phyloP scores from a whole-genome alignment of 345 rosid genomes.

The Lepidium aucheri region DNA sequence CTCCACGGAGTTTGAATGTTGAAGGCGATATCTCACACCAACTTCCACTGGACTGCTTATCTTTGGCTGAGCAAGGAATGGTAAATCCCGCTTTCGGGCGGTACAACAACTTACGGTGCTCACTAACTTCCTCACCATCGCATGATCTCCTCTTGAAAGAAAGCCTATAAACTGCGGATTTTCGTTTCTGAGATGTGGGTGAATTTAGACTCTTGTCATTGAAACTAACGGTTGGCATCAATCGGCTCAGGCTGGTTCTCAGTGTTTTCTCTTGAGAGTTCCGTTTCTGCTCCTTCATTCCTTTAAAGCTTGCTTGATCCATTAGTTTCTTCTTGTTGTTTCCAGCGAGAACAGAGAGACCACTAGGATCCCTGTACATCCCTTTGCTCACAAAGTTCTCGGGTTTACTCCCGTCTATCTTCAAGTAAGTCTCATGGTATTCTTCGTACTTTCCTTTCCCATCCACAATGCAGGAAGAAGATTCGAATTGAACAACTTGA shows the following conservation, averaged over 20 bases:
- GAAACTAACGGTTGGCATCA: slow-evolving; percentile 36
- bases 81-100: slow-evolving; percentile 58
- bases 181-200: slow-evolving; percentile 34
- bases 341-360: slow-evolving; percentile 23
- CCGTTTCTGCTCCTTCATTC: slow-evolving; percentile 34
- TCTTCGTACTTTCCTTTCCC: slow-evolving; percentile 44
- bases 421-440: slow-evolving; percentile 49
- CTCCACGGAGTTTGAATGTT: slow-evolving; percentile 62
- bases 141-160: slow-evolving; percentile 59
- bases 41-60: slow-evolving; percentile 45
- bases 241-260: slow-evolving; percentile 28
- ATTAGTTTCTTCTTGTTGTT: slow-evolving; percentile 31
- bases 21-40: slow-evolving; percentile 70
- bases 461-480: slow-evolving; percentile 39
- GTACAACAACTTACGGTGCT: slow-evolving; percentile 41
- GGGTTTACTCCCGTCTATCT: slow-evolving; percentile 40
- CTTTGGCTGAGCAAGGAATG: slow-evolving; percentile 41
- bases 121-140: slow-evolving; percentile 46
- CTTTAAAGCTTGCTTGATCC: slow-evolving; percentile 36
- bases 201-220: slow-evolving; percentile 36
- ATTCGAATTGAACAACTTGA: slow-evolving; percentile 49
- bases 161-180: slow-evolving; percentile 45
- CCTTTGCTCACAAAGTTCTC: slow-evolving; percentile 25
- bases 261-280: slow-evolving; percentile 32
- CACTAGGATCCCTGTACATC: slow-evolving; percentile 18